Conservation (phyloP, 805 yeast species). For the Candida ipomoeae region DNA sequence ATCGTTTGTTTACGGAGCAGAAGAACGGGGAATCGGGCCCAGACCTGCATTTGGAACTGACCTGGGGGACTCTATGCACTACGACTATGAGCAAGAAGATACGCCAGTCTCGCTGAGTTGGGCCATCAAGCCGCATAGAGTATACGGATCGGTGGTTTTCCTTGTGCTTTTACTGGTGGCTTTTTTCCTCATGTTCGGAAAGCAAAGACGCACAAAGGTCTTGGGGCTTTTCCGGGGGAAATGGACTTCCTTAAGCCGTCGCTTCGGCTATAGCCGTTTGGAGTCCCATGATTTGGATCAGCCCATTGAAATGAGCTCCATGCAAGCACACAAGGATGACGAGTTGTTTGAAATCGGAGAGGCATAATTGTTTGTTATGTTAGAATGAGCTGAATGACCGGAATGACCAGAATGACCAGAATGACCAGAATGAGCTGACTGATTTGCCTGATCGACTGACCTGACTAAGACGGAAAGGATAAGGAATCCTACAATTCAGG, state of each 20-base stretch:
- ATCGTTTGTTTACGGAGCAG: conserved; percentile 52
- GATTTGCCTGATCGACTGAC: too few species aligned
- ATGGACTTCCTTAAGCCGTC: neutral
- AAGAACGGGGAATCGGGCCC: conserved; percentile 32
- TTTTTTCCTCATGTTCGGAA: conserved; percentile 33
- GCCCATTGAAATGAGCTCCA: conserved; percentile 10
- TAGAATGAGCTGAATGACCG: too few species aligned
- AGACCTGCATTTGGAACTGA: conserved; percentile 41
- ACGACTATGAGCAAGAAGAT: conserved; percentile 30
- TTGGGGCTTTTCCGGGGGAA: neutral
- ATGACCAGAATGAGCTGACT: too few species aligned
- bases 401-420: too few species aligned
- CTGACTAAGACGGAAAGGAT: too few species aligned
- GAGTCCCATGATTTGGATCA: neutral
- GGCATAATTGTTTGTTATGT: neutral
- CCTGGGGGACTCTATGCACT: conserved; percentile 19
- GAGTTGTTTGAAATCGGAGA: conserved; percentile 2
- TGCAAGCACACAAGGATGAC: neutral
- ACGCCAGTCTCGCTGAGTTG: conserved; percentile 28
- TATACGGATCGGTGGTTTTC: conserved; percentile 36
- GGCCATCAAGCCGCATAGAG: conserved; percentile 42
- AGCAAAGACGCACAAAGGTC: conserved; percentile 16
- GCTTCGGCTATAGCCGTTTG: conserved; percentile 1
- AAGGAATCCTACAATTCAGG: too few species aligned
- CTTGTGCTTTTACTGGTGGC: conserved; percentile 22